Evolutionary conservation across 495 filamentous ascomycete species (phyloP), one percentile per base, ranked within the genome.

Genomic region (Aeminium ludgeri): DNA sequence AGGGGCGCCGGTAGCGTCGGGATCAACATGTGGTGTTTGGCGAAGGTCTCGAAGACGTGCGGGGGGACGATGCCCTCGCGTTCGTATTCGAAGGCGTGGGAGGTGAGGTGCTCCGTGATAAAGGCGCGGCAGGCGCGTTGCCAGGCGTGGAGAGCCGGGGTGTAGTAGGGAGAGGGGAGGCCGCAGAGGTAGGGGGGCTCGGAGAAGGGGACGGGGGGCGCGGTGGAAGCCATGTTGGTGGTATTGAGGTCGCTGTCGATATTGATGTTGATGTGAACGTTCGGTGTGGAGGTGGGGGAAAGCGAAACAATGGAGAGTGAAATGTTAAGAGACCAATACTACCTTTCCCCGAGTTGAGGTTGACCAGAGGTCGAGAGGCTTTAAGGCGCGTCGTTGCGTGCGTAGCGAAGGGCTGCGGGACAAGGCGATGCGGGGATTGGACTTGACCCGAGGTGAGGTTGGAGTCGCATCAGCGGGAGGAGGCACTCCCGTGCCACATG

Each of bases 161-260:
- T 70, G 61, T 78, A 80, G 58, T 82, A 80, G 16, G 80, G 71
- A 1, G 74, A 79, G 2, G 78, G 80, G 5, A 82, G 67, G 23
- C 74, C 73, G 52, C 64, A 64, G 35, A 84, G 65, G 58, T 74
- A 83, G 0, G 80, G 74, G 1, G 80, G 80, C 39, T 84, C 78
- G 2, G 76, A 74, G 65, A 85, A 83, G 34, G 80, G 80, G 40
- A 82, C 55, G 2, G 62, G 59, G 18, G 34, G 44, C 10, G 30
- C 17, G 19, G 30, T 23, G 30, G 11, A 11, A 38, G 40, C 34
- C 41, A 44, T 43, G 35, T 7, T 47, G 35, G 25, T 25, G 28
- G 18, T 6, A 6, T 33, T 32, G 30, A 19, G 43, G 32, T 17
- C n/a, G n/a, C n/a, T n/a, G n/a, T n/a, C n/a, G n/a, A n/a, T n/a